Percentiles rank a stretch among this genome's conserved stretches.
These are phyloP conservation scores for Salix purpurea DNA, from an alignment of 345 rosid genomes.

Conservation along the genomic window DNA sequence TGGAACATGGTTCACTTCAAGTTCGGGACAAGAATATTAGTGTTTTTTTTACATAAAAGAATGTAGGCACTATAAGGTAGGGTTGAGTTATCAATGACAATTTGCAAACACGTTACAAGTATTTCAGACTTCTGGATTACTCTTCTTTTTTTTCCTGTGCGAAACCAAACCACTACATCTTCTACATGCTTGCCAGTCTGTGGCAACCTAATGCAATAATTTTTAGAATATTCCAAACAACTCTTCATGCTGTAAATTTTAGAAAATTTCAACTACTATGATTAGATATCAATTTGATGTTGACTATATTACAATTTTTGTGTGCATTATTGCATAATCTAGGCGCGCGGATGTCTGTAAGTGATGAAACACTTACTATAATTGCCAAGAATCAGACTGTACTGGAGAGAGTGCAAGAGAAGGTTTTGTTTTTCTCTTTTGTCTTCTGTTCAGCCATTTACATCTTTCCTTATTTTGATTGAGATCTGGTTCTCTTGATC, in stretches of 20 bases:
- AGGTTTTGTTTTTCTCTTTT: slow-evolving; percentile 34
- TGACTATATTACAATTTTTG: background rate
- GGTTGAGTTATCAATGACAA: background rate
- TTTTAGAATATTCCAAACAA: background rate
- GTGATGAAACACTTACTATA: slow-evolving; percentile 76
- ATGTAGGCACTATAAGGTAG: background rate
- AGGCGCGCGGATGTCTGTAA: slow-evolving; percentile 79
- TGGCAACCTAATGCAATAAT: background rate
- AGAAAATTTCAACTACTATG: background rate
- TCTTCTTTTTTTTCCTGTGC: background rate
- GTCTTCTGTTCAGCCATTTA: too few species aligned
- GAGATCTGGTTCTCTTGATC: too few species aligned
- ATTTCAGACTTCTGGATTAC: background rate
- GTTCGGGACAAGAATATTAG: too few species aligned
- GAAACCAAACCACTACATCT: background rate
- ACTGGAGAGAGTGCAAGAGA: slow-evolving; percentile 79
- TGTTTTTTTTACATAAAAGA: too few species aligned
- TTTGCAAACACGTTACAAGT: background rate
- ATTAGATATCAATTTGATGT: background rate
- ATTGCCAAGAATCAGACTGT: slow-evolving; percentile 69
- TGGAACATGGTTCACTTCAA: too few species aligned
- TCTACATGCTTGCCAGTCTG: background rate
- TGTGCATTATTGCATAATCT: slow-evolving; percentile 13
- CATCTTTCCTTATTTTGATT: too few species aligned
- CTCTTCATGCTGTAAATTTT: background rate